Evolutionary conservation across 345 rosid species (phyloP).

Genomic region (Lepidium aucheri): DNA sequence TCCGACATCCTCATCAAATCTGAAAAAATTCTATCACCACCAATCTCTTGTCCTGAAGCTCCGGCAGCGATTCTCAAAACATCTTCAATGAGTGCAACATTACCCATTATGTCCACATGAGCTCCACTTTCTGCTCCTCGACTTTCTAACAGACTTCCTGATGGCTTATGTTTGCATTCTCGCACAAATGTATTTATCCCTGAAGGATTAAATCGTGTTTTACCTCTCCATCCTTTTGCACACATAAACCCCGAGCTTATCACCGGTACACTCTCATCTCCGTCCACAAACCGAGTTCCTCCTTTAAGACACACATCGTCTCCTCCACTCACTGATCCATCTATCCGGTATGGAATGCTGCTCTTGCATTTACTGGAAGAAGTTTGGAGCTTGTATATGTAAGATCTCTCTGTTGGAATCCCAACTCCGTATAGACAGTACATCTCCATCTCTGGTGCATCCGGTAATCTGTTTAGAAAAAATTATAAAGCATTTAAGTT

Average conservation of each 20-base stretch:
- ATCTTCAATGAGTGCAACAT: constrained; percentile 57
- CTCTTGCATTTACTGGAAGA: constrained; percentile 32
- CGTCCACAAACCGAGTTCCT: constrained; percentile 45
- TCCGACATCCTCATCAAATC: constrained; percentile 46
- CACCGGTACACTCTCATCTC: constrained; percentile 59
- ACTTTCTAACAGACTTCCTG: constrained; percentile 45
- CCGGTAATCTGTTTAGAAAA: constrained; percentile 38
- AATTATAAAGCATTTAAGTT: not conserved
- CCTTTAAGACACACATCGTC: constrained; percentile 41
- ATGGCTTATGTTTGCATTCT: constrained; percentile 55
- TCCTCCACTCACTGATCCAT: constrained; percentile 44
- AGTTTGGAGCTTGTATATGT: constrained; percentile 42
- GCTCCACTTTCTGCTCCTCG: constrained; percentile 52
- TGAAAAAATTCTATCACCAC: constrained; percentile 52
- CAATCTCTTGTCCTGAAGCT: constrained; percentile 46
- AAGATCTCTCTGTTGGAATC: constrained; percentile 62
- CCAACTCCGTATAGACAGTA: constrained; percentile 63
- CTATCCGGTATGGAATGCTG: constrained; percentile 61
- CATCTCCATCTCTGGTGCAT: constrained; percentile 71
- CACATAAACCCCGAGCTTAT: constrained; percentile 71
- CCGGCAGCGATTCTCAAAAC: constrained; percentile 54
- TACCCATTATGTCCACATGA: constrained; percentile 68
- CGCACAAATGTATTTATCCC: constrained; percentile 37
- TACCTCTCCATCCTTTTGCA: constrained; percentile 67
- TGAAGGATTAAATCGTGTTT: constrained; percentile 61